These are phyloP conservation scores for Pythium sp. DNA, from an alignment of 352 stramenopile genomes.

Conservation along the genomic window DNA sequence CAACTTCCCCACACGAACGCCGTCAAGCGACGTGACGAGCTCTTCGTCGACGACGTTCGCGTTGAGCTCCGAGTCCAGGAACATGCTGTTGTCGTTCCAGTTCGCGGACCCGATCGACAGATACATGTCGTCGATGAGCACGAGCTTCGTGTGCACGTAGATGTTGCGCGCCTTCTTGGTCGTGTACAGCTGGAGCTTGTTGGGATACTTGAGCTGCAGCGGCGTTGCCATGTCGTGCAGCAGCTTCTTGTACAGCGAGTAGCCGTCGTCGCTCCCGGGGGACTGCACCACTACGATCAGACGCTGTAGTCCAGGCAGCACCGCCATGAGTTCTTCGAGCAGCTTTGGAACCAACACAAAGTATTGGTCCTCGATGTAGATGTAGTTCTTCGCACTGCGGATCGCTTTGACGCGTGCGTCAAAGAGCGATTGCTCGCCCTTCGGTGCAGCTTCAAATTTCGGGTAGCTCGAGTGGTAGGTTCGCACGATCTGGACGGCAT, in stretches of 20 bases:
- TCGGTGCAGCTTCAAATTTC: constrained; percentile 42
- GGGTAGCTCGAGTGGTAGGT: constrained; percentile 46
- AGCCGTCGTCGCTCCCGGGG: constrained; percentile 24
- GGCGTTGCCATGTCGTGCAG: constrained; percentile 51
- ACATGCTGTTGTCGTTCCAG: constrained; percentile 67
- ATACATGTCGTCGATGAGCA: constrained; percentile 27
- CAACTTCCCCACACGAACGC: constrained; percentile 31
- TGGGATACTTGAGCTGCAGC: constrained; percentile 33
- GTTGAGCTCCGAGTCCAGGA: constrained; percentile 47
- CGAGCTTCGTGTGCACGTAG: constrained; percentile 56
- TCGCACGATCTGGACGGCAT: constrained; percentile 46
- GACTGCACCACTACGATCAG: constrained; percentile 43
- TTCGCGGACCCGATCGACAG: constrained; percentile 37
- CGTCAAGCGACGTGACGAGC: constrained; percentile 22
- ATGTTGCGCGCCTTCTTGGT: constrained; percentile 33
- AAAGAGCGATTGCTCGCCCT: constrained; percentile 42
- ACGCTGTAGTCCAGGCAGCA: constrained; percentile 37
- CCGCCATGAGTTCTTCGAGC: constrained; percentile 37
- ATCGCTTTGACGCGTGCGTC: constrained; percentile 44
- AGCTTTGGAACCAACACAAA: constrained; percentile 43
- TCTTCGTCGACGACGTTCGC: constrained; percentile 47
- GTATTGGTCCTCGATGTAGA: constrained; percentile 68
- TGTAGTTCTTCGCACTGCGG: constrained; percentile 45
- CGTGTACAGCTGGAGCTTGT: constrained; percentile 51
- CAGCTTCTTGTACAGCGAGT: constrained; percentile 43